Evolutionary conservation across 2,329 filamentous ascomycete genomes (phyloP).

Genomic region (Alternaria sp.): DNA sequence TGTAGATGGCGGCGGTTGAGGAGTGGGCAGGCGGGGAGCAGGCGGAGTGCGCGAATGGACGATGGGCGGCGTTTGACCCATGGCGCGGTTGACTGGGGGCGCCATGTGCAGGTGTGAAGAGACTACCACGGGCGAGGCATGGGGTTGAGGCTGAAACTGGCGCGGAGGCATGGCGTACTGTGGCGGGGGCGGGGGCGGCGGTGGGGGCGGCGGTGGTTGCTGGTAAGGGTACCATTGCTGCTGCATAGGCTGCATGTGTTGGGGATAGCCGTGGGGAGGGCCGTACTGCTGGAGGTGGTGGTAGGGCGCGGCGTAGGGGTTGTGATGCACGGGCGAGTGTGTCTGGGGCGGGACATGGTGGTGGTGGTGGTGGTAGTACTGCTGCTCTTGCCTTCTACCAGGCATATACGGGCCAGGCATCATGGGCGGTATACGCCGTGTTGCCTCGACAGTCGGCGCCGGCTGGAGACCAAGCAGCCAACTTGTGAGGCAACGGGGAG

Average conservation of each 20-base stretch:
- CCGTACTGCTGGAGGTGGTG: constrained; percentile 53
- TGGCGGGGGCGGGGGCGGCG: constrained; percentile 37
- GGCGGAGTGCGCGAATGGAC: constrained; percentile 50
- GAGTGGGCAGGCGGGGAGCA: constrained; percentile 40
- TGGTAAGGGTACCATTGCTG: constrained; percentile 55
- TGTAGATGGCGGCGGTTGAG: constrained; percentile 46
- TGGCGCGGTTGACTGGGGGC: constrained; percentile 53
- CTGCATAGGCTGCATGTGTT: constrained; percentile 51
- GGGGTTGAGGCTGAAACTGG: constrained; percentile 50
- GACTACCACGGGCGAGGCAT: constrained; percentile 57
- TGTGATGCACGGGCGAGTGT: constrained; percentile 31
- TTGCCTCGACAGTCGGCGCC: constrained; percentile 53
- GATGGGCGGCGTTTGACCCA: constrained; percentile 51
- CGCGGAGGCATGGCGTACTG: constrained; percentile 53
- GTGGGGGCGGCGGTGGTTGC: constrained; percentile 51
- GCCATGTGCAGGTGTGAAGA: constrained; percentile 56
- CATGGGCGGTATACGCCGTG: constrained; percentile 68
- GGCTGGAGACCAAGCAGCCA: constrained; percentile 50
- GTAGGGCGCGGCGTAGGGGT: constrained; percentile 46
- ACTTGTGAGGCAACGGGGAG: constrained; percentile 50
- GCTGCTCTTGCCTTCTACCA: constrained; percentile 54
- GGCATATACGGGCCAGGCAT: constrained; percentile 70
- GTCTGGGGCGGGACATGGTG: constrained; percentile 35
- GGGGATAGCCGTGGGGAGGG: constrained; percentile 52
- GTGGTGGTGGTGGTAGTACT: constrained; percentile 43